A percentile compares a stretch with the other conserved stretches of the same genome.
Conservation (phyloP, 2,329 filamentous ascomycete genomes). For the Talaromyces amestolkiae region DNA sequence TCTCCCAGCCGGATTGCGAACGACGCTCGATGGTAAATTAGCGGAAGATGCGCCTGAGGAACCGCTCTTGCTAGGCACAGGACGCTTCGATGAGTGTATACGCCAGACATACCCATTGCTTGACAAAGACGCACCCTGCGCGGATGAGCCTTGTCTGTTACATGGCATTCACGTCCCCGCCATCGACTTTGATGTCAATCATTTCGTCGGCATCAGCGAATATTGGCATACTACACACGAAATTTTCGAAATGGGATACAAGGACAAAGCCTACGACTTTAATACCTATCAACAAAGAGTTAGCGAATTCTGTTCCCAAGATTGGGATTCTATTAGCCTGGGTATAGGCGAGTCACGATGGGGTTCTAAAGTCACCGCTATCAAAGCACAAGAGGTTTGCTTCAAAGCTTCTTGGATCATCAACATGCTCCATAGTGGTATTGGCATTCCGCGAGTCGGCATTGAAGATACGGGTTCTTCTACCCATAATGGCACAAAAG, state of each 20-base stretch:
- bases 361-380: slow-evolving; percentile 69
- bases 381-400: slow-evolving; percentile 80
- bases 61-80: slow-evolving; percentile 72
- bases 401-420: slow-evolving; percentile 99
- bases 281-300: slow-evolving; percentile 84
- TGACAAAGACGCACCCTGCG: slow-evolving; percentile 82
- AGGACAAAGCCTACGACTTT: slow-evolving; percentile 81
- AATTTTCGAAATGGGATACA: slow-evolving; percentile 75
- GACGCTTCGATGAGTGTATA: slow-evolving; percentile 81
- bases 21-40: slow-evolving; percentile 65
- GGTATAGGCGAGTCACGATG: slow-evolving; percentile 65
- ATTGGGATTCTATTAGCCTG: slow-evolving; percentile 74
- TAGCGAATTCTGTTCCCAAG: slow-evolving; percentile 75
- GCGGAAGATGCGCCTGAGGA: slow-evolving; percentile 42
- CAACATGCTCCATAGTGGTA: slow-evolving; percentile 92
- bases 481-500: slow-evolving; percentile 69
- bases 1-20: slow-evolving; percentile 72
- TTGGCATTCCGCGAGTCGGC: slow-evolving; percentile 83
- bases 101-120: slow-evolving; percentile 78
- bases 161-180: slow-evolving; percentile 90
- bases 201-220: slow-evolving; percentile 95
- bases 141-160: slow-evolving; percentile 79
- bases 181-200: slow-evolving; percentile 95
- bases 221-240: slow-evolving; percentile 99
- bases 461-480: slow-evolving; percentile 61